Conservation (phyloP, 2,329 filamentous ascomycete species). For the Periconia sp. region DNA sequence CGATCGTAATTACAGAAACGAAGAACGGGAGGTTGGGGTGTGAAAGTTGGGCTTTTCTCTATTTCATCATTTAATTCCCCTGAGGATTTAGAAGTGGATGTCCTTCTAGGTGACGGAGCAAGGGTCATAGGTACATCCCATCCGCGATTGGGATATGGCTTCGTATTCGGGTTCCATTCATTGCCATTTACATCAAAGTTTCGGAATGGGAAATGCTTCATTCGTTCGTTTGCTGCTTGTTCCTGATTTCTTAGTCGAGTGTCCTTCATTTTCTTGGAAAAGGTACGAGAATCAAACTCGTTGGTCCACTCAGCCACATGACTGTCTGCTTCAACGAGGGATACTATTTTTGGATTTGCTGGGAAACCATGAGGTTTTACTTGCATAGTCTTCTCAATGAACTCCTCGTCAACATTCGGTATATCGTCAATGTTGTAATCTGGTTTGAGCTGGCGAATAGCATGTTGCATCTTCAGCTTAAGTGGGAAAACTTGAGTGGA, state of each 20-base stretch:
- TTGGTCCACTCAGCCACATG: constrained; percentile 4
- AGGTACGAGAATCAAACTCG: constrained; percentile 7
- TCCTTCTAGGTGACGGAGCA: too few relatives aligned
- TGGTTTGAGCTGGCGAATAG: constrained; percentile 11
- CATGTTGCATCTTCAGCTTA: constrained; percentile 13
- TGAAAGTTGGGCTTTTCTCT: not conserved
- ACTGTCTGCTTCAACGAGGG: constrained; percentile 7
- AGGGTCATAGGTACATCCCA: too few relatives aligned
- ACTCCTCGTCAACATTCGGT: not conserved
- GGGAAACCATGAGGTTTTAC: not conserved
- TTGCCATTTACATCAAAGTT: not conserved
- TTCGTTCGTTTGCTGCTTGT: not conserved
- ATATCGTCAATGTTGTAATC: constrained; percentile 5
- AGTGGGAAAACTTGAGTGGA: constrained; percentile 10
- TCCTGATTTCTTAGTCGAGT: not conserved
- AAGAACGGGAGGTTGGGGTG: not conserved
- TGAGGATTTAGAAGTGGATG: too few relatives aligned
- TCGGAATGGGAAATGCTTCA: not conserved
- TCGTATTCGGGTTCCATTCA: too few relatives aligned
- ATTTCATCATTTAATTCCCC: not conserved
- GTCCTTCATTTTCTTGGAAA: constrained; percentile 1
- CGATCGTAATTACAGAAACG: not conserved
- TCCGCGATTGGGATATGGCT: too few relatives aligned
- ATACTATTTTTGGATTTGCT: not conserved
- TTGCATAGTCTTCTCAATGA: not conserved